Base-by-base conservation (phyloP, 2,329 filamentous ascomycete genomes). In the Hypoxylon rubiginosum region DNA sequence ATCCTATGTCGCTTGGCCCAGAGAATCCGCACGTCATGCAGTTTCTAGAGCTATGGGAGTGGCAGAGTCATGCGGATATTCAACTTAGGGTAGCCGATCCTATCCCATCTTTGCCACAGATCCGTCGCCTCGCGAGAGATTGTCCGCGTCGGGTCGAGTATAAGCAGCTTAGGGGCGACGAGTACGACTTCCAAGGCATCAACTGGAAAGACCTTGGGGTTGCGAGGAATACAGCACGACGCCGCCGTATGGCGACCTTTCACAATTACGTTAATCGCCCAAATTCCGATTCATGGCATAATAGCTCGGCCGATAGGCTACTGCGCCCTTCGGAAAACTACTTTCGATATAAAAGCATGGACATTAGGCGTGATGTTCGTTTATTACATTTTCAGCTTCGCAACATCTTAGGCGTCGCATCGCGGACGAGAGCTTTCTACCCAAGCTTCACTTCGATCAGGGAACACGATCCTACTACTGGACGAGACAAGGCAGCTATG, bases 331-430 rank as follows among this genome's bases (percentile, higher is more conserved):
- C 71, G 0, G 82, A 84, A 17, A 85, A 78, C 69, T 90, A 85
- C 73, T 90, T 90, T 72, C 82, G 83, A 54, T 91, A 90, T 73
- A 82, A 82, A 43, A 82, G 80, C 41, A 88, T 89, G 82, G 81
- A 86, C 65, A 80, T 90, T 45, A 81, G 83, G 49, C 81, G 80
- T 19, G 81, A 88, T 54, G 80, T 88, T 24, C 80, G 83, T 65
- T 76, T 91, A 17, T 81, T 86, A n/a, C 89, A 91, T 76, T 91
- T 91, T 66, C 89, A 91, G 73, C 80, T 91, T 11, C 86, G 89
- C 46, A 90, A 89, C 71, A 80, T 90, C 15, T 78, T 91, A 19
- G 86, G 86, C 2, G 85, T 84, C 71, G 82, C 85, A 4, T 86
- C 85, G 8, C 81, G 84, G 32, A 85, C 83, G 6, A 83, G 85